These are phyloP conservation scores for Lactuca sativa DNA, from an alignment of 129 eudicot genomes.

Conservation along the genomic window DNA sequence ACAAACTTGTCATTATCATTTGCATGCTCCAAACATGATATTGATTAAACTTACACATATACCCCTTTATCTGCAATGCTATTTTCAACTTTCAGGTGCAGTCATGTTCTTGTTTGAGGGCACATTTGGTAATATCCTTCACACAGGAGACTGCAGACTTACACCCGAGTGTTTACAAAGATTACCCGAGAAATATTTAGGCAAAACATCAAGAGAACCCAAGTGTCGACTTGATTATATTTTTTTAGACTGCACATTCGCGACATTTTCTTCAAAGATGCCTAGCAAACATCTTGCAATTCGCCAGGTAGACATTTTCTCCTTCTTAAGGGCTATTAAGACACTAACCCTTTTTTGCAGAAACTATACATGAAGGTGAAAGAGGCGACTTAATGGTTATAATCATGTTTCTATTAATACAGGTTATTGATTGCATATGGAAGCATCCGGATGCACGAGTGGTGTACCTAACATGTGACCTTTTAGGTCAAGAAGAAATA, in stretches of 20 bases:
- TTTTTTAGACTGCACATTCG: conserved; percentile 92
- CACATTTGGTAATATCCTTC: conserved; percentile 75
- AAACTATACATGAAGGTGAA: background rate
- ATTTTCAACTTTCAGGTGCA: conserved; percentile 64
- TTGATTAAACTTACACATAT: background rate
- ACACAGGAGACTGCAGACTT: conserved; percentile 95
- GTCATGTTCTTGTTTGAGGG: conserved; percentile 87
- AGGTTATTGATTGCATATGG: conserved; percentile 90
- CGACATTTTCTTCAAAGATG: conserved; percentile 49
- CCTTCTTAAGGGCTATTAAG: too few species aligned
- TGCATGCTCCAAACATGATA: background rate
- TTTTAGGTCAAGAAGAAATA: conserved; percentile 86
- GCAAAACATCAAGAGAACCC: conserved; percentile 52
- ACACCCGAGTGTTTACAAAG: conserved; percentile 71
- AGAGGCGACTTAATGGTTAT: background rate
- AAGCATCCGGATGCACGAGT: conserved; percentile 67
- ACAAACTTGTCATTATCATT: conserved; percentile 1
- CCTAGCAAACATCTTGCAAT: conserved; percentile 73
- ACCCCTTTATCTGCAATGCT: conserved; percentile 21
- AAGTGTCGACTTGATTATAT: conserved; percentile 69
- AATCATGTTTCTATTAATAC: conserved; percentile 17
- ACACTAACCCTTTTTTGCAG: too few species aligned
- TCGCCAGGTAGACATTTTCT: conserved; percentile 50
- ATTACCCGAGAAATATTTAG: conserved; percentile 72
- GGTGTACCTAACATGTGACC: conserved; percentile 81